Evolutionary conservation across 2,329 filamentous ascomycete species (phyloP).

Genomic region (Huntiella decipiens): DNA sequence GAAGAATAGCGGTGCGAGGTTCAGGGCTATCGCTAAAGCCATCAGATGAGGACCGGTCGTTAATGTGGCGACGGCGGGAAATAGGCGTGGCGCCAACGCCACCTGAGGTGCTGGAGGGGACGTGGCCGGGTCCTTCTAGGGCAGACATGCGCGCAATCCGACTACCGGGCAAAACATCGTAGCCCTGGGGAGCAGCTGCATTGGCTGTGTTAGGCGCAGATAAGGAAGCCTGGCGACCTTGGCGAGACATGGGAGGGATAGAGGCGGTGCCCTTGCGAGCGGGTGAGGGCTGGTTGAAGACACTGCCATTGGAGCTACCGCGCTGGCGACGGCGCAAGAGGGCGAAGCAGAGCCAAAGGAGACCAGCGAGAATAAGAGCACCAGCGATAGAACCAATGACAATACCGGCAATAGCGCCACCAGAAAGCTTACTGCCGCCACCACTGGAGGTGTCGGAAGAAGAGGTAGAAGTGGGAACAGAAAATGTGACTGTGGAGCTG

Average conservation of each 20-base stretch:
- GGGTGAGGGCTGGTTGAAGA: constrained; percentile 82
- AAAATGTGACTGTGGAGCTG: constrained; percentile 45
- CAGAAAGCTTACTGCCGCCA: constrained; percentile 35
- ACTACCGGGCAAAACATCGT: constrained; percentile 65
- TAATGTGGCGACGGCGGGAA: constrained; percentile 20
- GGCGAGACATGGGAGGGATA: constrained; percentile 19
- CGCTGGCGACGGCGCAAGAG: constrained; percentile 31
- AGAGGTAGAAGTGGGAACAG: constrained; percentile 27
- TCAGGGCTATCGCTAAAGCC: constrained; percentile 52
- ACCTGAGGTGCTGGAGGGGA: constrained; percentile 23
- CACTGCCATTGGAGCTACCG: constrained; percentile 44
- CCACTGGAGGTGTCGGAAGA: constrained; percentile 19
- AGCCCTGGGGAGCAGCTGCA: constrained; percentile 27
- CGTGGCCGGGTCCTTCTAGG: constrained; percentile 54
- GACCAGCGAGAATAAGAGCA: constrained; percentile 45
- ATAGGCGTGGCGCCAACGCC: constrained; percentile 7
- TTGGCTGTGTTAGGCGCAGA: constrained; percentile 8
- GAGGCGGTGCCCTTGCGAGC: constrained; percentile 30
- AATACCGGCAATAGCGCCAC: constrained; percentile 81
- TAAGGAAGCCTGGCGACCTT: constrained; percentile 10
- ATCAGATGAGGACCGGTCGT: constrained; percentile 50
- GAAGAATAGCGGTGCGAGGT: constrained; percentile 39
- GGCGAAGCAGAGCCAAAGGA: constrained; percentile 48
- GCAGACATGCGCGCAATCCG: constrained; percentile 93
- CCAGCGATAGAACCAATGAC: constrained; percentile 65